Evolutionary conservation across 1,139 yeast genomes (phyloP).

Genomic region (Arxiozyma heterogenica): DNA sequence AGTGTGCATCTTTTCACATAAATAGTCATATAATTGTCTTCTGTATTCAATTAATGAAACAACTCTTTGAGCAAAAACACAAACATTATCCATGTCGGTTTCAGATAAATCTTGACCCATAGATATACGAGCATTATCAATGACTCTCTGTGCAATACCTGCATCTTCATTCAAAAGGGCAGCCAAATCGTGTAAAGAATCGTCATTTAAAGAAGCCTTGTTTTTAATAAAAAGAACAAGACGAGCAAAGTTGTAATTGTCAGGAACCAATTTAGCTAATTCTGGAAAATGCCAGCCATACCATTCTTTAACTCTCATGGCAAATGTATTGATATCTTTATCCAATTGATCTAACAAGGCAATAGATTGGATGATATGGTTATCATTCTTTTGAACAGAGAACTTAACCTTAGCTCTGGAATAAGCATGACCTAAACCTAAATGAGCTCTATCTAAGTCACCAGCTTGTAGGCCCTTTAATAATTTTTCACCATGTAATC

Average conservation of each 20-base stretch:
- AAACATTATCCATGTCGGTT: slow-evolving; percentile 82
- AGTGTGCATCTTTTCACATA: slow-evolving; percentile 91
- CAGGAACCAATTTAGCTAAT: slow-evolving; percentile 89
- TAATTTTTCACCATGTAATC: slow-evolving; percentile 82
- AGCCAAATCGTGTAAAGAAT: slow-evolving; percentile 80
- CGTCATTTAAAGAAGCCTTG: slow-evolving; percentile 75
- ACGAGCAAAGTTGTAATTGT: slow-evolving; percentile 81
- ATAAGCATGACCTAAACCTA: slow-evolving; percentile 98
- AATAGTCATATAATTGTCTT: slow-evolving; percentile 74
- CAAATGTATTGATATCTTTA: slow-evolving; percentile 93
- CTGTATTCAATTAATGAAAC: slow-evolving; percentile 91
- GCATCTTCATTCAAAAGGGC: slow-evolving; percentile 88
- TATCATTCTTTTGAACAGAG: slow-evolving; percentile 95
- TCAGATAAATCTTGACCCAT: slow-evolving; percentile 99
- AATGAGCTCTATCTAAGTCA: slow-evolving; percentile 94
- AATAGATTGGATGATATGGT: slow-evolving; percentile 97
- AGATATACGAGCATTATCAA: slow-evolving; percentile 87
- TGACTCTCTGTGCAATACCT: slow-evolving; percentile 83
- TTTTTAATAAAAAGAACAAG: slow-evolving; percentile 77
- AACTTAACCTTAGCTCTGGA: slow-evolving; percentile 98
- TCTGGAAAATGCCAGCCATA: slow-evolving; percentile 99
- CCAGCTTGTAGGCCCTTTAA: slow-evolving; percentile 89
- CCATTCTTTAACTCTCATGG: slow-evolving; percentile 99
- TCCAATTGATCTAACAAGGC: slow-evolving; percentile 94
- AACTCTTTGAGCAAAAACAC: slow-evolving; percentile 88